These are phyloP conservation scores for Fusarium papillatum DNA, from an alignment of 2,329 filamentous ascomycete species.

Conservation along the genomic window DNA sequence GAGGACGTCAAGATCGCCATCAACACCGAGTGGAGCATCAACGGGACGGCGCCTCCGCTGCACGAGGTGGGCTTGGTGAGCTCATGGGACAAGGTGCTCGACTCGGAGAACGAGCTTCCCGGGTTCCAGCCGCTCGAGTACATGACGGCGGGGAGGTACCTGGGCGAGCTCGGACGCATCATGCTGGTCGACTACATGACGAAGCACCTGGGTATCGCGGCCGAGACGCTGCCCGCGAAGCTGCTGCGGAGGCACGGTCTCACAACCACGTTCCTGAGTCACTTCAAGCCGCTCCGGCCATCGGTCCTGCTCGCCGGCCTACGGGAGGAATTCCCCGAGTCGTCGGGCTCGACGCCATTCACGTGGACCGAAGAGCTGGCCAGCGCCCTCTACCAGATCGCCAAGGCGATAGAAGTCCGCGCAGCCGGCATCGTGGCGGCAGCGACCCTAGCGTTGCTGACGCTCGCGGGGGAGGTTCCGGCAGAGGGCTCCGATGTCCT, in stretches of 20 bases:
- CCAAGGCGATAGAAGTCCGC: conserved; percentile 77
- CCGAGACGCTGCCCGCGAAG: conserved; percentile 64
- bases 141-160: conserved; percentile 84
- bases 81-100: conserved; percentile 78
- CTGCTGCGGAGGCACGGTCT: conserved; percentile 73
- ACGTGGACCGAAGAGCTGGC: conserved; percentile 74
- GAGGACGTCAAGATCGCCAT: conserved; percentile 77
- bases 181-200: conserved; percentile 77
- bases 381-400: conserved; percentile 73
- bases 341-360: conserved; percentile 61
- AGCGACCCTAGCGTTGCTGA: conserved; percentile 77
- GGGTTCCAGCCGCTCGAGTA: conserved; percentile 89
- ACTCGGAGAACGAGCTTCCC: conserved; percentile 75
- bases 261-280: conserved; percentile 80
- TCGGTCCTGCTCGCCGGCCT: conserved; percentile 61
- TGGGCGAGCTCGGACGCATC: conserved; percentile 82
- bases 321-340: conserved; percentile 65
- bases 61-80: conserved; percentile 74
- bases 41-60: conserved; percentile 78
- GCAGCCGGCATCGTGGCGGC: conserved; percentile 83
- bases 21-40: conserved; percentile 89
- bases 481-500: conserved; percentile 38
- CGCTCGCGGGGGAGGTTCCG: conserved; percentile 76
- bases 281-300: conserved; percentile 70
- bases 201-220: conserved; percentile 53